phyloP scores from a whole-genome alignment of 495 filamentous ascomycete genomes.

The Astrothelium subdiscretum region DNA sequence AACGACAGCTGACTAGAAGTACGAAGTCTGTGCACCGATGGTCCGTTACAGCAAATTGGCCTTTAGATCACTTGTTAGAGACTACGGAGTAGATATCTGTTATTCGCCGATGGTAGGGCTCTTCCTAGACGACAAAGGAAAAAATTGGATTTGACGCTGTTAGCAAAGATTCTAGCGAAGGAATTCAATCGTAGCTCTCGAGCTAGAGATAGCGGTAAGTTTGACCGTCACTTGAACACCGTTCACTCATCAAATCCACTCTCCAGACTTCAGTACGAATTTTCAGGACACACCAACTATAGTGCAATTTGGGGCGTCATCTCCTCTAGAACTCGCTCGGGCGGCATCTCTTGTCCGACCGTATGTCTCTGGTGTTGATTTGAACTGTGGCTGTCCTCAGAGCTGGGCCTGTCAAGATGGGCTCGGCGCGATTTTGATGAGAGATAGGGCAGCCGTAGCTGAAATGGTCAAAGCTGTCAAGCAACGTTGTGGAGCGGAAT shows the following conservation, averaged over 20 bases:
- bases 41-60: constrained; percentile 47
- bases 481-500: constrained; percentile 23
- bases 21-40: constrained; percentile 49
- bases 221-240: neutral
- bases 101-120: constrained; percentile 52
- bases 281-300: constrained; percentile 21
- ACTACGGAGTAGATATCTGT: constrained; percentile 49
- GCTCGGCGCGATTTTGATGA: constrained; percentile 53
- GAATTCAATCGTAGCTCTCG: constrained; percentile 50
- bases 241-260: constrained; percentile 16
- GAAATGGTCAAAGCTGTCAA: constrained; percentile 44
- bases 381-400: constrained; percentile 63
- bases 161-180: constrained; percentile 46
- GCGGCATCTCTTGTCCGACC: constrained; percentile 49
- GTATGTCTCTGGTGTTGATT: constrained; percentile 48
- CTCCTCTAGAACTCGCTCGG: constrained; percentile 44
- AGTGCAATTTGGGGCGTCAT: constrained; percentile 50
- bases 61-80: constrained; percentile 48
- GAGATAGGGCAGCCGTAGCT: constrained; percentile 44
- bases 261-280: constrained; percentile 29
- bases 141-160: neutral
- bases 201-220: constrained; percentile 46
- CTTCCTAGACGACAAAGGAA: neutral
- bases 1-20: neutral
- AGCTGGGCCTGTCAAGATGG: constrained; percentile 53